Evolutionary conservation across 768 basidiomycete genomes (phyloP).

Genomic region (Phlegmacium glaucopus): DNA sequence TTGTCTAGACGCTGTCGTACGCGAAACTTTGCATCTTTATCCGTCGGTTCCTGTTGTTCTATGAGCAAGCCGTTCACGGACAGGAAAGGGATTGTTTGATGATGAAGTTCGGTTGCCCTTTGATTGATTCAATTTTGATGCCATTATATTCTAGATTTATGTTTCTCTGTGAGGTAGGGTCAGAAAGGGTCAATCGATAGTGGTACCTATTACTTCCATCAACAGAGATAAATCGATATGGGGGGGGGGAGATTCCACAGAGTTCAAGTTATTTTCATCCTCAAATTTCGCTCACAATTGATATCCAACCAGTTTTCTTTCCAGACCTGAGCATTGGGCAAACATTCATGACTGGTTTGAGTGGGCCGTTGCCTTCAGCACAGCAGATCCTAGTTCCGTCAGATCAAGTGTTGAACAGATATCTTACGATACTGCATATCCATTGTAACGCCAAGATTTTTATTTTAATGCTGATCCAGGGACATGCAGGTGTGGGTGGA

Average conservation of each 20-base stretch:
- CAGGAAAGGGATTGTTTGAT: conserved; percentile 34
- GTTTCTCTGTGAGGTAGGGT: too few species aligned
- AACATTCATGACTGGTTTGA: too few species aligned
- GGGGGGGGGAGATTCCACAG: conserved; percentile 59
- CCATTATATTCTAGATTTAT: background rate
- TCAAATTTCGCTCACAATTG: background rate
- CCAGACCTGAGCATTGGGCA: conserved; percentile 65
- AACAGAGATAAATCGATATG: conserved; percentile 50
- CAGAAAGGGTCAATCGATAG: conserved; percentile 38
- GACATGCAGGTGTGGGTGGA: too few species aligned
- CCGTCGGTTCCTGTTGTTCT: conserved; percentile 43
- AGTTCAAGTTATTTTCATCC: conserved; percentile 47
- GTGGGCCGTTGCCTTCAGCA: too few species aligned
- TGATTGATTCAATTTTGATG: background rate
- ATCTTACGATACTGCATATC: too few species aligned
- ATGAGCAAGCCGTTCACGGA: conserved; percentile 45
- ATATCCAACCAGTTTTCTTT: background rate
- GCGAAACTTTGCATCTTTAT: conserved; percentile 56
- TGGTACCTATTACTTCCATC: conserved; percentile 47
- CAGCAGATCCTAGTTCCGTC: too few species aligned
- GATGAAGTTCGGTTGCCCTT: conserved; percentile 33
- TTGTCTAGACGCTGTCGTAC: conserved; percentile 62
- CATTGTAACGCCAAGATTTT: too few species aligned
- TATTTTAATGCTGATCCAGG: too few species aligned
- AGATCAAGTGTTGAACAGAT: too few species aligned